Base-by-base conservation (phyloP, 345 rosid genomes). In the Cochlearia excelsa region DNA sequence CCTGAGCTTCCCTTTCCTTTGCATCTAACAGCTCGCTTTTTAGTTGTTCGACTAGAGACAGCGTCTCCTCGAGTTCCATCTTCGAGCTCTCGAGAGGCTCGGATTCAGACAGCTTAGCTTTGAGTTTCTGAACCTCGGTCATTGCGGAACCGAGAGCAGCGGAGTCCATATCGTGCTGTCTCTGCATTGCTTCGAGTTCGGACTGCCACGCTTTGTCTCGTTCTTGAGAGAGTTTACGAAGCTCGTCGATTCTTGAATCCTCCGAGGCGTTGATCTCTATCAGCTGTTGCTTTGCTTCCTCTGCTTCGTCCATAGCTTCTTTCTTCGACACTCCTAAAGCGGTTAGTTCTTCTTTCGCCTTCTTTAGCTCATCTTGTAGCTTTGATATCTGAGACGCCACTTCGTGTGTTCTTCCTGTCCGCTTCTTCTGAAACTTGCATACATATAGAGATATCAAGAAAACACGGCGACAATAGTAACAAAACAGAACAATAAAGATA, bases 171-270 rank as follows among this genome's bases (percentile, higher is more conserved):
- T 80, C 69, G 31, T 87, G 82, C 57, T 85, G 96, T 68, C 81
- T 85, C 74, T 82, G 94, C 61, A 88, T 69, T 41, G 98, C 98
- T 77, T 87, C 96, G 4, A 91, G 86, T 69, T 91, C 98, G 47
- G 98, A 87, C 51, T 91, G 79, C 98, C 98, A 91, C 1, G 83
- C 83, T 69, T 78, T 79, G 71, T 91, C 98, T 33, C 96, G 81
- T 44, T 84, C 96, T 37, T 84, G 91, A 38, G 96, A 91, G 56
- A 87, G 74, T 59, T 84, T 75, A 16, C 85, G 79, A 54, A 91
- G 90, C 74, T 87, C 96, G 29, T 78, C 82, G 41, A 87, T 67
- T 23, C 96, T 76, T 4, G 66, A 72, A 76, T 91, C 95, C 61
- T 91, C 98, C 3, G 94, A 84, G 63, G 67, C 77, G 55, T 88